These are phyloP conservation scores for Diplosphaera chodatii DNA, from an alignment of 139 green algal species.

Conservation along the genomic window DNA sequence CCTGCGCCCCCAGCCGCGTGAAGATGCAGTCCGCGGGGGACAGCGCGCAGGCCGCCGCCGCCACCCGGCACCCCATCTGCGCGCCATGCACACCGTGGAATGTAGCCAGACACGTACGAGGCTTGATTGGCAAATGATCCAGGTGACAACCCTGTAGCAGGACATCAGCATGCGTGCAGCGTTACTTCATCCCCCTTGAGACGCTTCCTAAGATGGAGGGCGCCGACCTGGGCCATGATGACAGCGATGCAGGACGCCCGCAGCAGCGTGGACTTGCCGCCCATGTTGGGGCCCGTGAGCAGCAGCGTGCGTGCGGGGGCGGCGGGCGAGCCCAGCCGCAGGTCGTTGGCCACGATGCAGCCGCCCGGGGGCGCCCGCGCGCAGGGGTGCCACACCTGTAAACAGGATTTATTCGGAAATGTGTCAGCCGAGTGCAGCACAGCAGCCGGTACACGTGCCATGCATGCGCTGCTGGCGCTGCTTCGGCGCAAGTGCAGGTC, in stretches of 20 bases:
- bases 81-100: no score
- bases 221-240: constrained; percentile 46
- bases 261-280: constrained; percentile 51
- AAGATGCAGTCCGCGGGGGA: constrained; percentile 42
- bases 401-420: no score
- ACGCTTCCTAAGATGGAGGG: no score
- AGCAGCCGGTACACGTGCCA: no score
- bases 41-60: constrained; percentile 10
- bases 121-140: no score
- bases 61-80: constrained; percentile 42
- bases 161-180: no score
- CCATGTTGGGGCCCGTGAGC: constrained; percentile 59
- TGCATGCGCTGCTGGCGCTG: no score
- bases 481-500: no score
- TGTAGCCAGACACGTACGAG: no score
- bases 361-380: not conserved
- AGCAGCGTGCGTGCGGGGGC: constrained; percentile 34
- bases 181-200: no score
- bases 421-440: no score
- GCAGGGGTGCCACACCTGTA: constrained; percentile 57
- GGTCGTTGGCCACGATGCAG: constrained; percentile 46
- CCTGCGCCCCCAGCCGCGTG: constrained; percentile 40
- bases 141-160: no score
- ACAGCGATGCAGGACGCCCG: constrained; percentile 35
- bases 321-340: constrained; percentile 33